Evolutionary conservation across 306 rosid species (phyloP).

Genomic region (Luffa acutangula): DNA sequence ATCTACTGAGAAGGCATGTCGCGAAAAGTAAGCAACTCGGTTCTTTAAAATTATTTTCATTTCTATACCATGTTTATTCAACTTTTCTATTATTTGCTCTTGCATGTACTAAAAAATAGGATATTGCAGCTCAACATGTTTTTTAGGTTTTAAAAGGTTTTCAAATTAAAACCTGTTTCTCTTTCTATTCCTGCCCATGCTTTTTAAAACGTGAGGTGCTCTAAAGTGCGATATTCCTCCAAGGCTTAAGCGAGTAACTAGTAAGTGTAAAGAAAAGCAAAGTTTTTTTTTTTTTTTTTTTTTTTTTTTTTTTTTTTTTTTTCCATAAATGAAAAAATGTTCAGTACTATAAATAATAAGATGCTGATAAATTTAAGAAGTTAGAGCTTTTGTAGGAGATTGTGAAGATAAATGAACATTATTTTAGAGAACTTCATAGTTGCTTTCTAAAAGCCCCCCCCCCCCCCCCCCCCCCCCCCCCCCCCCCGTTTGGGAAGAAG

Average conservation of each 20-base stretch:
- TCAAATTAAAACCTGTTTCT: background rate
- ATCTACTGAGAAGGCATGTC: conserved; percentile 82
- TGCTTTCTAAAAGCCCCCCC: too few relatives aligned
- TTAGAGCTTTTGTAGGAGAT: background rate
- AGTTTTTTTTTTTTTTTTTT: too few relatives aligned
- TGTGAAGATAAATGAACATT: background rate
- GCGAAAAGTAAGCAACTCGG: conserved; percentile 55
- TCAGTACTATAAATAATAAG: background rate
- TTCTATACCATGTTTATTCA: background rate
- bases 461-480: too few relatives aligned
- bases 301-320: too few relatives aligned
- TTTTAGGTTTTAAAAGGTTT: background rate
- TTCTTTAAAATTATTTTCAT: background rate
- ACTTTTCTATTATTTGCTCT: background rate
- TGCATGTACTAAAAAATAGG: background rate
- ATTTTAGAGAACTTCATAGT: too few relatives aligned
- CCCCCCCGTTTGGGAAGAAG: too few relatives aligned
- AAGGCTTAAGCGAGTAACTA: background rate
- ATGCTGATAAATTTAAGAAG: background rate
- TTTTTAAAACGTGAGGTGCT: background rate
- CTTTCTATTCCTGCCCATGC: background rate
- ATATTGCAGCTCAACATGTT: background rate
- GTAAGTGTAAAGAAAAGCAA: too few relatives aligned
- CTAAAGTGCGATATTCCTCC: background rate
- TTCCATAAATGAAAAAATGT: background rate